Conservation (phyloP, 1,284 basidiomycete genomes). For the Ustilago lituana region DNA sequence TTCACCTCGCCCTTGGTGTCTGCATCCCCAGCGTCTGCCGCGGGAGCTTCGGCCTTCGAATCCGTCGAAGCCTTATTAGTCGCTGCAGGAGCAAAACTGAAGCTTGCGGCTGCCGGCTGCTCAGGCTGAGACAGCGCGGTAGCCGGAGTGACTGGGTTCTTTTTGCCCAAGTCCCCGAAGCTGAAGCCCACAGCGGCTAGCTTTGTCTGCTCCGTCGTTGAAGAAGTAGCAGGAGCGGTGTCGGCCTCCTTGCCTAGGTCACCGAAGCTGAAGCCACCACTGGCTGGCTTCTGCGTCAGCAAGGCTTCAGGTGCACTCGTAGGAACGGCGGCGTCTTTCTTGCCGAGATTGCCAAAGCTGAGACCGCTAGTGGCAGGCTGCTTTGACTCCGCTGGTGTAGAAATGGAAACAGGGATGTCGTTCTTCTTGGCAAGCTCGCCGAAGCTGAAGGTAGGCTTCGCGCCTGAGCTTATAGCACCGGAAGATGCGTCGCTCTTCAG, state of each 20-base stretch:
- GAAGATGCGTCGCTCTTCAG: slow-evolving; percentile 2
- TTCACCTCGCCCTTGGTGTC: not conserved
- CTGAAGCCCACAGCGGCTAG: slow-evolving; percentile 12
- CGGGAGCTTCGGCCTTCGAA: slow-evolving; percentile 1
- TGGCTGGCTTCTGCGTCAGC: slow-evolving; percentile 1
- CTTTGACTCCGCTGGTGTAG: not conserved
- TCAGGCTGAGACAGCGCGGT: not conserved
- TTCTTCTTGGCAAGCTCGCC: slow-evolving; percentile 17
- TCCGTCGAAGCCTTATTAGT: not conserved
- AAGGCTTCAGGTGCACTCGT: too few relatives aligned
- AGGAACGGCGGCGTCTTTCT: not conserved
- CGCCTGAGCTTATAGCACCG: not conserved
- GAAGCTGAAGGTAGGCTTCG: slow-evolving; percentile 21
- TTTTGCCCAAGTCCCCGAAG: slow-evolving; percentile 18
- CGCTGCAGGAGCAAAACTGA: slow-evolving; percentile 22
- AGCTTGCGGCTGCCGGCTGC: not conserved
- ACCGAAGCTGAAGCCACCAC: slow-evolving; percentile 16
- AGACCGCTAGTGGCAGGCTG: not conserved
- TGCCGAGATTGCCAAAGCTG: slow-evolving; percentile 4
- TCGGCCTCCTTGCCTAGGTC: slow-evolving; percentile 12
- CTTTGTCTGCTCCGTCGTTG: slow-evolving; percentile 4
- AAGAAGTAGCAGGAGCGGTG: not conserved
- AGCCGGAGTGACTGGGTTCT: not conserved
- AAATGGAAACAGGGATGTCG: too few relatives aligned
- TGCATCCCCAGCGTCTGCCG: not conserved